Percentiles rank a stretch among this genome's conserved stretches.
phyloP scores from a whole-genome alignment of 352 stramenopile genomes.

The Globisporangium irregulare region DNA sequence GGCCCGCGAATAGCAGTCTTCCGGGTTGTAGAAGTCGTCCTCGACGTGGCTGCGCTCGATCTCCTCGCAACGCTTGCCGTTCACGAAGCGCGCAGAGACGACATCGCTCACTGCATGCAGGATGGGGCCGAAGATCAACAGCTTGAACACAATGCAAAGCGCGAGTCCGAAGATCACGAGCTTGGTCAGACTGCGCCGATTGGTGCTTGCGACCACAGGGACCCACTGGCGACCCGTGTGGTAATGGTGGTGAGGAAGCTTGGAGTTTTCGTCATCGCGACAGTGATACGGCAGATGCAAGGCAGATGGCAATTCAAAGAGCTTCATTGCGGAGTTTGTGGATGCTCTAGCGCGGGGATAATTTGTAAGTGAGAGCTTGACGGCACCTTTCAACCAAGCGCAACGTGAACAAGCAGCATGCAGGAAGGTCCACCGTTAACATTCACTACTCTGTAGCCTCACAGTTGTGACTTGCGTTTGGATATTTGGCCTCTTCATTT shows the following conservation, averaged over 20 bases:
- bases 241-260: background rate
- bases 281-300: background rate
- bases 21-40: slow-evolving; percentile 7
- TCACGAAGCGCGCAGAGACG: background rate
- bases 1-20: slow-evolving; percentile 22
- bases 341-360: background rate
- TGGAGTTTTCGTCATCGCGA: background rate
- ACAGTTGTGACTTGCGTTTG: too few relatives aligned
- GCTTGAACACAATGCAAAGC: background rate
- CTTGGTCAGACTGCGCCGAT: background rate
- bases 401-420: too few relatives aligned
- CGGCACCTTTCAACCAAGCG: background rate
- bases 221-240: background rate
- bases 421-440: too few relatives aligned
- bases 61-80: background rate
- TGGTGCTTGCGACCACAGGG: background rate
- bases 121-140: background rate
- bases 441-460: too few relatives aligned
- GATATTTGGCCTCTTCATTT: too few relatives aligned
- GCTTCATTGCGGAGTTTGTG: background rate
- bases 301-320: background rate
- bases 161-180: background rate
- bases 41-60: slow-evolving; percentile 15
- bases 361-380: background rate
- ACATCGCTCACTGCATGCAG: background rate